A percentile compares a stretch with the other conserved stretches of the same genome.
Conservation (phyloP, 2,329 filamentous ascomycete genomes). For the Diaporthe aspalathi region DNA sequence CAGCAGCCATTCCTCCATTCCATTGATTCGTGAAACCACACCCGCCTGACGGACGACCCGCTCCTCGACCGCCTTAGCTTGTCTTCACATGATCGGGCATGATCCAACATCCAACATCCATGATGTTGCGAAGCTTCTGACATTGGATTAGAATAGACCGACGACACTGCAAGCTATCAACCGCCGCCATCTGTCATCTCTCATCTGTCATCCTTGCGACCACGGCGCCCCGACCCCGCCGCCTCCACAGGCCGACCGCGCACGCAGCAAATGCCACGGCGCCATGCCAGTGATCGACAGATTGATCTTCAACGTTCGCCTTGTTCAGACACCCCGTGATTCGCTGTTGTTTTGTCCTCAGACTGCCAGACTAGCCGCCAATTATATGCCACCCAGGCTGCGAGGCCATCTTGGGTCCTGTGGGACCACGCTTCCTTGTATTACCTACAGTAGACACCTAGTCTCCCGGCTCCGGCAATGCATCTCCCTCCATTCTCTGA, state of each 20-base stretch:
- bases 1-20: neutral
- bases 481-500: neutral
- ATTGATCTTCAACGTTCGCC: neutral
- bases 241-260: neutral
- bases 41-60: neutral
- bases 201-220: neutral
- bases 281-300: neutral
- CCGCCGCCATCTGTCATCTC: neutral
- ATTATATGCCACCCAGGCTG: neutral
- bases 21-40: too few species aligned
- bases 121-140: neutral
- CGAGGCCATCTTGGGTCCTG: neutral
- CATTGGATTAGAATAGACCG: neutral
- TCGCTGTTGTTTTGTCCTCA: constrained; percentile 7
- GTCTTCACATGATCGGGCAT: neutral
- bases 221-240: neutral
- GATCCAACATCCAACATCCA: neutral
- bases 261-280: neutral
- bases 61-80: neutral
- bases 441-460: neutral
- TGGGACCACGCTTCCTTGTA: neutral
- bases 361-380: too few species aligned
- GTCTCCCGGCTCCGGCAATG: neutral
- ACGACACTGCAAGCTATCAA: neutral
- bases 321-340: neutral